A percentile compares a stretch with the other conserved stretches of the same genome.
Evolutionary conservation across 2,329 filamentous ascomycete species (phyloP).

Genomic region (Thyridium curvatum): DNA sequence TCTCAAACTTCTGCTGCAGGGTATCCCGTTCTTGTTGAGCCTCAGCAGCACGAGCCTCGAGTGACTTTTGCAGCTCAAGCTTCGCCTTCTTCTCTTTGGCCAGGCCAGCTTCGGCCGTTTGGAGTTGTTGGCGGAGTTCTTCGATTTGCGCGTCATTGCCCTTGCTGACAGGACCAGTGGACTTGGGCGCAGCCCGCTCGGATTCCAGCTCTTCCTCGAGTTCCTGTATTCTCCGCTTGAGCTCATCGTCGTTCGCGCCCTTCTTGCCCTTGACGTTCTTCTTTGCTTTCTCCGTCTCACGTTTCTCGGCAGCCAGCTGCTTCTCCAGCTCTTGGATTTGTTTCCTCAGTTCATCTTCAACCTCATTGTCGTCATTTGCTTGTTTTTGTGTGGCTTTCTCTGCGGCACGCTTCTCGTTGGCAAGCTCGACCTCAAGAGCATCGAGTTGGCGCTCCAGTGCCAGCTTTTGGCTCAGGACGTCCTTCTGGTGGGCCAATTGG

Average conservation of each 20-base stretch:
- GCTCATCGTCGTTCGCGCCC: constrained; percentile 16
- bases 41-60: constrained; percentile 40
- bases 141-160: constrained; percentile 3
- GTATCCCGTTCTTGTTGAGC: constrained; percentile 53
- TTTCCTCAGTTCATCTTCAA: constrained; percentile 18
- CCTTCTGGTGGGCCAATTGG: constrained; percentile 55
- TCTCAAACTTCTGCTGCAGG: constrained; percentile 65
- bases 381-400: constrained; percentile 44
- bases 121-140: constrained; percentile 21
- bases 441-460: constrained; percentile 72
- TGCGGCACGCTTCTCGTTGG: constrained; percentile 69
- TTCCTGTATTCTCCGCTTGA: constrained; percentile 23
- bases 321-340: constrained; percentile 32
- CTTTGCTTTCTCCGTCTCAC: constrained; percentile 12
- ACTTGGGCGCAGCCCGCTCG: constrained; percentile 23
- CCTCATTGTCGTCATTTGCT: constrained; percentile 22
- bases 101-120: constrained; percentile 23
- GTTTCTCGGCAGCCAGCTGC: constrained; percentile 22
- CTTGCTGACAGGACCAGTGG: constrained; percentile 4
- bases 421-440: constrained; percentile 72
- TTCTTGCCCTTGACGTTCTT: constrained; percentile 23
- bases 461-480: constrained; percentile 70
- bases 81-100: constrained; percentile 24
- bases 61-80: too few species aligned
- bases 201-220: constrained; percentile 23